Conservation (phyloP, 805 yeast genomes). For the Candida pseudofarinosa region DNA sequence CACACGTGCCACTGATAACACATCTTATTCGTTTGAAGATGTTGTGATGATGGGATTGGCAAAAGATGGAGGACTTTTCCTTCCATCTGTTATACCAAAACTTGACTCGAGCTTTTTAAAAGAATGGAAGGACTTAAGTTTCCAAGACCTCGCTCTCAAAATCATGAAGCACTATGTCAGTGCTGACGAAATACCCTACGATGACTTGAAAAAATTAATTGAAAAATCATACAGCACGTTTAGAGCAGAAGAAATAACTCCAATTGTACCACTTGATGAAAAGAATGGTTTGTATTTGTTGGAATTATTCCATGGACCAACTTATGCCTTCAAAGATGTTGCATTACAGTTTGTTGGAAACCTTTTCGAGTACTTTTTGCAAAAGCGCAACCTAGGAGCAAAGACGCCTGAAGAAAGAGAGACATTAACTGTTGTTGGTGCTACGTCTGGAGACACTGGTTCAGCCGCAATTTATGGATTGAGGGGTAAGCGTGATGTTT, state of each 20-base stretch:
- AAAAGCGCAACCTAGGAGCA: conserved; percentile 61
- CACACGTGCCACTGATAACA: conserved; percentile 58
- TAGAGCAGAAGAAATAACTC: conserved; percentile 85
- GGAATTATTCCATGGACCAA: conserved; percentile 98
- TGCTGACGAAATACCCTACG: conserved; percentile 65
- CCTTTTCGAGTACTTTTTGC: conserved; percentile 86
- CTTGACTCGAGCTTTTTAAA: conserved; percentile 52
- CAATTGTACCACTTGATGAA: conserved; percentile 62
- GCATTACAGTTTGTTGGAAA: conserved; percentile 98
- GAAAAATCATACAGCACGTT: conserved; percentile 82
- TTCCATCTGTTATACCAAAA: conserved; percentile 79
- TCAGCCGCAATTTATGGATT: conserved; percentile 98
- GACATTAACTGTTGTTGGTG: conserved; percentile 93
- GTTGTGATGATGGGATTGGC: conserved; percentile 90
- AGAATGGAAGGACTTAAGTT: conserved; percentile 70
- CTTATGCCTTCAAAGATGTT: conserved; percentile 98
- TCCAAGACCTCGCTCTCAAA: conserved; percentile 83
- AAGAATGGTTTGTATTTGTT: conserved; percentile 63
- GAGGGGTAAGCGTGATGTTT: conserved; percentile 95
- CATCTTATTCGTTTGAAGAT: conserved; percentile 66
- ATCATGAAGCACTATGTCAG: conserved; percentile 78
- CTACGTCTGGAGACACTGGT: conserved; percentile 98
- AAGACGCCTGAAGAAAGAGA: conserved; percentile 58
- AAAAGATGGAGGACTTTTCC: conserved; percentile 91
- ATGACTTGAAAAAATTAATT: conserved; percentile 62